A percentile compares a stretch with the other conserved stretches of the same genome.
Evolutionary conservation across 2,329 filamentous ascomycete species (phyloP).

Genomic region (Apiospora hydei): DNA sequence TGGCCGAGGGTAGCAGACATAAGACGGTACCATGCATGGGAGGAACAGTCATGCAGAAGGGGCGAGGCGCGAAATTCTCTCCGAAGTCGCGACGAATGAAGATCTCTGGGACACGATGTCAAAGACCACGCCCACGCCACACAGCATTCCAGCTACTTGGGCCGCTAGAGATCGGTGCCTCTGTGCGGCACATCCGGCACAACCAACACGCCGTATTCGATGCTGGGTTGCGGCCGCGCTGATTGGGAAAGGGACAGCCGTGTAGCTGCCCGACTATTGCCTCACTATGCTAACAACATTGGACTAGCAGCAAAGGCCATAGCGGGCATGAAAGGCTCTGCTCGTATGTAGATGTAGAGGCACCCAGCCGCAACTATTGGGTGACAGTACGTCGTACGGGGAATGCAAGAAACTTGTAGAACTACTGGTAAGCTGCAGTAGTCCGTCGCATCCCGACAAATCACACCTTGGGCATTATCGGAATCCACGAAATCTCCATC

Average conservation of each 20-base stretch:
- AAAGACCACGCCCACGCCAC: background rate
- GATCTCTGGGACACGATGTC: background rate
- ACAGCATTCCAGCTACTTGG: background rate
- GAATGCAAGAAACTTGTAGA: background rate
- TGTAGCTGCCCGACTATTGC: background rate
- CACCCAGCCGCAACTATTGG: background rate
- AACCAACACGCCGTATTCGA: background rate
- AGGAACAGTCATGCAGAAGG: background rate
- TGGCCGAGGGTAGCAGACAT: background rate
- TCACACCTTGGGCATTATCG: background rate
- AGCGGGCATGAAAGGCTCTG: background rate
- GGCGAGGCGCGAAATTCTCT: background rate
- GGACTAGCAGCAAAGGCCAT: background rate
- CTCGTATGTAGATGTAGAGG: background rate
- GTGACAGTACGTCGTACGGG: background rate
- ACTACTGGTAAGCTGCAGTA: constrained; percentile 1
- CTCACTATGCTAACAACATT: background rate
- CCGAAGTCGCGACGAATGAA: background rate
- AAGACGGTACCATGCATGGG: constrained; percentile 8
- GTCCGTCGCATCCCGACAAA: background rate
- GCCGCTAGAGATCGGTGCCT: constrained; percentile 14
- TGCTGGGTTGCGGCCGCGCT: background rate
- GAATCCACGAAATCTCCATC: background rate
- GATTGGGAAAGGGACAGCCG: background rate
- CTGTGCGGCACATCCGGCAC: background rate